A percentile compares a stretch with the other conserved stretches of the same genome.
These are phyloP conservation scores for Colletotrichum plurivorum DNA, from an alignment of 2,329 filamentous ascomycete species.

Conservation along the genomic window DNA sequence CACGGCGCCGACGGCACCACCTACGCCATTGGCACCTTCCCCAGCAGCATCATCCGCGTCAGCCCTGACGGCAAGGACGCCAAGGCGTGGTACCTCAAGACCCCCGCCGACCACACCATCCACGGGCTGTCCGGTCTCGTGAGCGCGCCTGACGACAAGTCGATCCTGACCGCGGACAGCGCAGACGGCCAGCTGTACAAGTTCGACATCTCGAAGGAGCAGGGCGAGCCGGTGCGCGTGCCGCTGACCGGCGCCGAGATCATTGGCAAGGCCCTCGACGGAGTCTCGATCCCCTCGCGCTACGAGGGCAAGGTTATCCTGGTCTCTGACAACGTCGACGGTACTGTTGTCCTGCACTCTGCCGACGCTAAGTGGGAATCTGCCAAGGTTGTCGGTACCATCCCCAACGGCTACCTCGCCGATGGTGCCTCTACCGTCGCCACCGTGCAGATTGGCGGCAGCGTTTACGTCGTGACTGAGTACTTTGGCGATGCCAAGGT, in stretches of 20 bases:
- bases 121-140: conserved; percentile 36
- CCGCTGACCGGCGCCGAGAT: conserved; percentile 6
- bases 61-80: conserved; percentile 46
- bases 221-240: conserved; percentile 4
- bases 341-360: conserved; percentile 55
- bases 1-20: conserved; percentile 52
- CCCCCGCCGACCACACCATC: conserved; percentile 45
- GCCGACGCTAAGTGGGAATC: conserved; percentile 51
- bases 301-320: conserved; percentile 53
- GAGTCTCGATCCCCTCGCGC: conserved; percentile 50
- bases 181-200: conserved; percentile 51
- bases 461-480: conserved; percentile 31
- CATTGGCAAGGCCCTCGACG: conserved; percentile 44
- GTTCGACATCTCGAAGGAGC: conserved; percentile 48
- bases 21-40: conserved; percentile 55
- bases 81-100: conserved; percentile 50
- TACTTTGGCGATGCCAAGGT: conserved; percentile 30
- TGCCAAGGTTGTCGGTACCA: conserved; percentile 52
- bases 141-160: conserved; percentile 31
- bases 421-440: conserved; percentile 20
- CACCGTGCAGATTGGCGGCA: conserved; percentile 35
- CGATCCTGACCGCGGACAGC: conserved; percentile 50
- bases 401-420: conserved; percentile 43
- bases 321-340: conserved; percentile 48
- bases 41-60: conserved; percentile 53